Base-by-base conservation (phyloP, 179 eudicot species). In the Carnegiea gigantea region DNA sequence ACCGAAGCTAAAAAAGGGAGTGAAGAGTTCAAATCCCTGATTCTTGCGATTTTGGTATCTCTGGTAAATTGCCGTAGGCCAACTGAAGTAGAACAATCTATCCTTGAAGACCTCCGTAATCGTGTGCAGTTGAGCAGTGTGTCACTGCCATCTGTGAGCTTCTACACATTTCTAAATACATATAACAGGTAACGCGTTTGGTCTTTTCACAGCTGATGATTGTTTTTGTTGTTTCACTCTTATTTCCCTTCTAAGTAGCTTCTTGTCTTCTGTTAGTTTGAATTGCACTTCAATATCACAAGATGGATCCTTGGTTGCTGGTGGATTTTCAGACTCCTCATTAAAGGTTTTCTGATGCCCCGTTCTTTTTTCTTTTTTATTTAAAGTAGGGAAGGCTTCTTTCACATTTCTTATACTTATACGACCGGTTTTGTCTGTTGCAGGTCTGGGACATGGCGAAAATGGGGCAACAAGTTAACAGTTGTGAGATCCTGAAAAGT, bases 401-500 rank as follows among this genome's bases (percentile, higher is more conserved):
- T 70, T 20, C 20, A 38, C 23, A 33, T 67, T 40, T 68, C 54
- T 72, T 21, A 73, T 84, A 74, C 64, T 83, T 78, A 78, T 77
- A 20, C 20, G 44, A 33, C 43, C 23, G n/a, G 17, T 73, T 76
- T 71, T 26, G 33, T 40, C 28, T 62, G 48, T 87, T 40, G 60
- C 40, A 95, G 98, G 92, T 95, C 21, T 96, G 99, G 99, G 99
- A 96, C 87, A 94, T 96, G 95, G 92, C 99, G 84, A 92, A 92
- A 83, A 89, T 89, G 84, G 99, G 97, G 82, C 96, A 89, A 88
- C 91, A 86, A 84, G 85, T 76, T 78, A 84, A 84, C 82, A 85
- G 49, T 84, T 88, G 98, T 95, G 87, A 91, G 98, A 81, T 76
- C n/a, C 26, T 15, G 33, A 59, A 38, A 15, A 73, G 43, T 40